Percentiles rank a stretch among this genome's conserved stretches.
These are phyloP conservation scores for Dactylellina parvicollis DNA, from an alignment of 2,329 filamentous ascomycete genomes.

Conservation along the genomic window DNA sequence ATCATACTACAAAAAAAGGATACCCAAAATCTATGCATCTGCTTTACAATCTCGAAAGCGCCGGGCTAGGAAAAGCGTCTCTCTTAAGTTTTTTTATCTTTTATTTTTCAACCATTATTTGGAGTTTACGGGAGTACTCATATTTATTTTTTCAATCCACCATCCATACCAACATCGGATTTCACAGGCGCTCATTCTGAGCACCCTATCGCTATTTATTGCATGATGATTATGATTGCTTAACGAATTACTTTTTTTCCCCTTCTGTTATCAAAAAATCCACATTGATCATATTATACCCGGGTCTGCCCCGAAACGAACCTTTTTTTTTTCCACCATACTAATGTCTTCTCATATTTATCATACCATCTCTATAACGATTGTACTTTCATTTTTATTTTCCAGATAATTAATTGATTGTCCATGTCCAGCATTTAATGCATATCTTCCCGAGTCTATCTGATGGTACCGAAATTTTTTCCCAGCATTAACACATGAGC, in stretches of 20 bases:
- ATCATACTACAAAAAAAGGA: slow-evolving; percentile 9
- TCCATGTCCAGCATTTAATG: slow-evolving; percentile 20
- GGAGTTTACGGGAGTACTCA: slow-evolving; percentile 28
- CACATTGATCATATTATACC: slow-evolving; percentile 28
- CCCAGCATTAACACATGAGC: neutral
- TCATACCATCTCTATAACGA: slow-evolving; percentile 10
- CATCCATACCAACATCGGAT: slow-evolving; percentile 6
- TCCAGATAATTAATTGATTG: neutral
- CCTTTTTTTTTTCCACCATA: slow-evolving; percentile 9
- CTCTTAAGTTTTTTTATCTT: slow-evolving; percentile 1
- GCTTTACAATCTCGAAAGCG: slow-evolving; percentile 21
- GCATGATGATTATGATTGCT: slow-evolving; percentile 46
- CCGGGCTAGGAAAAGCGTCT: slow-evolving; percentile 21
- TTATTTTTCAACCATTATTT: slow-evolving; percentile 20
- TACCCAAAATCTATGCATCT: slow-evolving; percentile 52
- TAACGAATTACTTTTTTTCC: slow-evolving; percentile 31
- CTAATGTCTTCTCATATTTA: slow-evolving; percentile 51
- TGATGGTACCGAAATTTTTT: neutral
- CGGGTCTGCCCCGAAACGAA: slow-evolving; percentile 11
- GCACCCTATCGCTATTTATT: slow-evolving; percentile 27
- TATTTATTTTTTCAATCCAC: slow-evolving; percentile 12
- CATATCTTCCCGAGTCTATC: neutral
- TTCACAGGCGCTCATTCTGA: neutral
- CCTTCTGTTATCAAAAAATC: slow-evolving; percentile 5
- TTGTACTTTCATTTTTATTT: slow-evolving; percentile 4